Evolutionary conservation across 2,329 filamentous ascomycete species (phyloP).

Genomic region (Neonectria punicea): DNA sequence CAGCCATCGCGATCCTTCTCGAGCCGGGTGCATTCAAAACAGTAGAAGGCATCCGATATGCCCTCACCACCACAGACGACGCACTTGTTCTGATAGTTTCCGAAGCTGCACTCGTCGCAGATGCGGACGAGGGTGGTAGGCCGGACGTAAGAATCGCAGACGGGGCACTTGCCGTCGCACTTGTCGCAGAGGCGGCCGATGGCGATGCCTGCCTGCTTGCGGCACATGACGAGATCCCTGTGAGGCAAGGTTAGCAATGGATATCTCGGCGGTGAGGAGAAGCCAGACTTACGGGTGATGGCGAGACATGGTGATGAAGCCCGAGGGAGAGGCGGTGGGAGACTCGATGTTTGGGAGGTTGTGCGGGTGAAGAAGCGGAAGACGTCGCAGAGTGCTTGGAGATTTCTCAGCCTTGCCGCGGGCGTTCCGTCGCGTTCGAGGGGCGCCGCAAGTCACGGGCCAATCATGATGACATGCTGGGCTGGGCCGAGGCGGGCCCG

Average conservation of each 20-base stretch:
- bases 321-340: constrained; percentile 5
- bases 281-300: constrained; percentile 81
- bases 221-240: constrained; percentile 98
- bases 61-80: constrained; percentile 98
- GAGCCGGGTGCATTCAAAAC: constrained; percentile 96
- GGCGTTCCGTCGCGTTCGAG: constrained; percentile 40
- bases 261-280: not conserved
- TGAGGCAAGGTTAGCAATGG: constrained; percentile 40
- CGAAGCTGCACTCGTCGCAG: constrained; percentile 99
- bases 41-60: constrained; percentile 98
- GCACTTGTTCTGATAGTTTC: constrained; percentile 99
- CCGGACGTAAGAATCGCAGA: constrained; percentile 98
- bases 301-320: constrained; percentile 77
- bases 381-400: constrained; percentile 26
- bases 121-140: constrained; percentile 97
- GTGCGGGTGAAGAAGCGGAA: constrained; percentile 22
- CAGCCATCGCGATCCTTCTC: constrained; percentile 98
- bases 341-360: constrained; percentile 6
- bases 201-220: constrained; percentile 96
- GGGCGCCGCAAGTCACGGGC: constrained; percentile 22
- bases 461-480: constrained; percentile 34
- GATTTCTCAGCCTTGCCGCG: constrained; percentile 60
- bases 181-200: constrained; percentile 99
- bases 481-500: constrained; percentile 17
- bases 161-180: constrained; percentile 98